These are phyloP conservation scores for Scenedesmus sp. DNA, from an alignment of 163 green algal genomes.

Conservation along the genomic window DNA sequence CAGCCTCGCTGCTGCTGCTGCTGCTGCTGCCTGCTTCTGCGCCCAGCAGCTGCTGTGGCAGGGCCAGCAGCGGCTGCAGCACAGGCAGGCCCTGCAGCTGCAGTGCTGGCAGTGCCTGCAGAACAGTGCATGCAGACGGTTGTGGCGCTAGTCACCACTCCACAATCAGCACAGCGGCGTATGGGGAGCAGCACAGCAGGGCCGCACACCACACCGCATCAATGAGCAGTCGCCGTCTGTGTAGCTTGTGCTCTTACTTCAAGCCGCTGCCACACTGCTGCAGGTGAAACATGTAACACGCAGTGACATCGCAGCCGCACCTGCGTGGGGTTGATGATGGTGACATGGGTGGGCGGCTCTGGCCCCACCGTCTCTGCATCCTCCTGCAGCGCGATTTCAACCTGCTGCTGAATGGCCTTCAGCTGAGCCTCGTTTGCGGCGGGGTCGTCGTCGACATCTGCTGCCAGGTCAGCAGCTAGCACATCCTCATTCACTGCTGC, in stretches of 20 bases:
- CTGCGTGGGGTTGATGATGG: neutral
- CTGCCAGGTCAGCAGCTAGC: neutral
- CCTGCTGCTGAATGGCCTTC: constrained; percentile 16
- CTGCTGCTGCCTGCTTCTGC: constrained; percentile 3
- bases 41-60: neutral
- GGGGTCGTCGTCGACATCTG: neutral
- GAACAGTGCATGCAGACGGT: neutral
- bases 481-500: neutral
- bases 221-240: neutral
- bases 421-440: constrained; percentile 14
- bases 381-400: neutral
- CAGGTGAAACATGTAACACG: neutral
- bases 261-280: neutral
- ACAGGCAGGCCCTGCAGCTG: neutral
- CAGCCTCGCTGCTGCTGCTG: constrained; percentile 19
- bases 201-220: neutral
- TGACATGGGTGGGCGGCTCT: neutral
- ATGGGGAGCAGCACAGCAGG: neutral
- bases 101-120: constrained; percentile 21
- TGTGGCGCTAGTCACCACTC: neutral
- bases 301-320: neutral
- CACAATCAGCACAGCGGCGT: neutral
- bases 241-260: neutral
- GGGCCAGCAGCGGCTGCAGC: neutral
- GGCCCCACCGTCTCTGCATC: constrained; percentile 9